Evolutionary conservation across 164 flowering plant genomes (phyloP).

Genomic region (Vitis riparia): DNA sequence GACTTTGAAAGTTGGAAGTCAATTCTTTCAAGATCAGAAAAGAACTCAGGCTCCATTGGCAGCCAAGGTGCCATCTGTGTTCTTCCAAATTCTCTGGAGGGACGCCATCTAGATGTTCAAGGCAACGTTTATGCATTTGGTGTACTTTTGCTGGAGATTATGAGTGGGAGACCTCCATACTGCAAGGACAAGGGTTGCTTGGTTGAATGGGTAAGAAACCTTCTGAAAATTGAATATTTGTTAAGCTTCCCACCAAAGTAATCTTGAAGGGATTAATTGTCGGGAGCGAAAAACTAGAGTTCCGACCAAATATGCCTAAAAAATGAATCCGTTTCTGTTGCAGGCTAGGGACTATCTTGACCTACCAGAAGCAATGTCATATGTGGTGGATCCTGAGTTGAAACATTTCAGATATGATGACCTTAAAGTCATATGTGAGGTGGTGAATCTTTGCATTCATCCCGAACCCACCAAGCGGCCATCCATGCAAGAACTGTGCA

Average conservation of each 20-base stretch:
- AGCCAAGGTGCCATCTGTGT: conserved; percentile 52
- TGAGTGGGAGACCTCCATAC: conserved; percentile 81
- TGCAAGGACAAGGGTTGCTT: conserved; percentile 80
- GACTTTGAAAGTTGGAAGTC: conserved; percentile 95
- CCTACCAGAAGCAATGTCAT: conserved; percentile 60
- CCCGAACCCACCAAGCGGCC: conserved; percentile 48
- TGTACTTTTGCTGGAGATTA: conserved; percentile 75
- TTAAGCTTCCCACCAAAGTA: neutral
- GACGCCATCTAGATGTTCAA: conserved; percentile 60
- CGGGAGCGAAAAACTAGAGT: neutral
- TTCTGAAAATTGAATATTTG: neutral
- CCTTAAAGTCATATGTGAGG: conserved; percentile 70
- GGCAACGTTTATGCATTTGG: conserved; percentile 82
- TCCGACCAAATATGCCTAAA: neutral
- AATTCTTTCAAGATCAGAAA: conserved; percentile 71
- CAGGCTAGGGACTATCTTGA: conserved; percentile 86
- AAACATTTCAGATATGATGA: conserved; percentile 70
- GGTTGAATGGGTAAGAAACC: conserved; percentile 75
- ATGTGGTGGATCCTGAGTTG: conserved; percentile 78
- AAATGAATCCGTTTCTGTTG: conserved; percentile 4
- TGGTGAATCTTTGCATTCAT: conserved; percentile 58
- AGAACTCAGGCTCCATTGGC: conserved; percentile 57
- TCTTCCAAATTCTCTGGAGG: conserved; percentile 64
- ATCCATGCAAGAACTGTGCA: conserved; percentile 56
- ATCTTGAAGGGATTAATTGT: neutral